Percentiles rank a stretch among this genome's conserved stretches.
Conservation (phyloP, 805 yeast genomes). For the Candida tammaniensis region DNA sequence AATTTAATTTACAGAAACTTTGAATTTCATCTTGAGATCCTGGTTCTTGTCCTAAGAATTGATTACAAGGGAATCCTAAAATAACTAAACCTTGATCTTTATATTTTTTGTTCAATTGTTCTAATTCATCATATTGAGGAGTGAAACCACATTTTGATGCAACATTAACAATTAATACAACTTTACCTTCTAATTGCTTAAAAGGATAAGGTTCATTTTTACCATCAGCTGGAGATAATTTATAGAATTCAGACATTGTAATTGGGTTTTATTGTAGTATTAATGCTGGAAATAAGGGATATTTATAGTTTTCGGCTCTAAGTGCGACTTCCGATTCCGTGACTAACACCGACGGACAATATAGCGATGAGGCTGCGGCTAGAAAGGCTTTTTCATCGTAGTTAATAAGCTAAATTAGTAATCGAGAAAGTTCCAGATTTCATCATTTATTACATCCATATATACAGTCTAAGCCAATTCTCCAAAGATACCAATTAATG, state of each 20-base stretch:
- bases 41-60: slow-evolving; percentile 43
- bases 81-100: slow-evolving; percentile 34
- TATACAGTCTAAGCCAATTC: too few relatives aligned
- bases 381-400: too few relatives aligned
- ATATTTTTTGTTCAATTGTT: slow-evolving; percentile 41
- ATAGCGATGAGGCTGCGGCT: too few relatives aligned
- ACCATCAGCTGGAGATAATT: slow-evolving; percentile 37
- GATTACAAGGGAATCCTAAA: slow-evolving; percentile 46
- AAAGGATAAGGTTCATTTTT: slow-evolving; percentile 38
- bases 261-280: too few relatives aligned
- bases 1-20: slow-evolving; percentile 71
- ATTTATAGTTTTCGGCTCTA: too few relatives aligned
- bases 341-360: too few relatives aligned
- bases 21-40: slow-evolving; percentile 57
- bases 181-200: slow-evolving; percentile 42
- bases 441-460: too few relatives aligned
- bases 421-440: too few relatives aligned
- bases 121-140: slow-evolving; percentile 42
- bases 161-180: slow-evolving; percentile 44
- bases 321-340: too few relatives aligned
- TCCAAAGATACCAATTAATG: slow-evolving; percentile 57
- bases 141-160: slow-evolving; percentile 46
- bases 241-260: slow-evolving; percentile 38
- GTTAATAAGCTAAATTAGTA: too few relatives aligned
- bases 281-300: too few relatives aligned